Percentiles rank a stretch among this genome's conserved stretches.
Conservation (phyloP, 2,329 filamentous ascomycete genomes). For the Apiospora sp. region DNA sequence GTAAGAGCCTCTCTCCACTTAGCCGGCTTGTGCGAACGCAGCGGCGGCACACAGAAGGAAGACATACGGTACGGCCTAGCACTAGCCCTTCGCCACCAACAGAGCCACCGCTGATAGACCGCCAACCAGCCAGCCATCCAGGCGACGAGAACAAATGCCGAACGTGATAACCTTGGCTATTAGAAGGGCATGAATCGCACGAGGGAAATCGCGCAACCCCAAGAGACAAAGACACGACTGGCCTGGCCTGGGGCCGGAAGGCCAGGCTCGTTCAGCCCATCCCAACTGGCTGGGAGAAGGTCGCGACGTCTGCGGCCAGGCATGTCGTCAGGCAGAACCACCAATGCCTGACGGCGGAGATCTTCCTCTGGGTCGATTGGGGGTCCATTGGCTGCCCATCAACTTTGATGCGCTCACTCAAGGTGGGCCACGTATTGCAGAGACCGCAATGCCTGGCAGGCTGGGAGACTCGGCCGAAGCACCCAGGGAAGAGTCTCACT, state of each 20-base stretch:
- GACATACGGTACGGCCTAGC: neutral
- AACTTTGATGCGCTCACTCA: constrained; percentile 1
- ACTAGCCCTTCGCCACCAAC: neutral
- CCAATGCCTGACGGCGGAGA: constrained; percentile 1
- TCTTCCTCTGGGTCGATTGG: neutral
- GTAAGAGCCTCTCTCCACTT: constrained; percentile 3
- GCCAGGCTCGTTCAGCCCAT: constrained; percentile 6
- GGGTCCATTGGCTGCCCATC: constrained; percentile 10
- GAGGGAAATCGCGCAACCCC: constrained; percentile 10
- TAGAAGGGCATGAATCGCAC: neutral
- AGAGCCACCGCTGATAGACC: neutral
- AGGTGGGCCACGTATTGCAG: constrained; percentile 10
- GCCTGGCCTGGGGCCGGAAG: neutral
- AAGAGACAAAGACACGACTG: neutral
- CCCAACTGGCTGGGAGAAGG: constrained; percentile 11
- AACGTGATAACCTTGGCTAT: neutral
- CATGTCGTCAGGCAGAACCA: neutral
- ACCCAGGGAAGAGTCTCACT: constrained; percentile 9
- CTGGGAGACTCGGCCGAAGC: neutral
- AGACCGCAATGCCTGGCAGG: neutral
- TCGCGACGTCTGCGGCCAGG: constrained; percentile 17
- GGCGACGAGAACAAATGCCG: neutral
- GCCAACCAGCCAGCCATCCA: neutral
- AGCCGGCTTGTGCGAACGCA: neutral
- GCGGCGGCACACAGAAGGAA: neutral